phyloP scores from a whole-genome alignment of 768 basidiomycete species.

The Imleria badia region DNA sequence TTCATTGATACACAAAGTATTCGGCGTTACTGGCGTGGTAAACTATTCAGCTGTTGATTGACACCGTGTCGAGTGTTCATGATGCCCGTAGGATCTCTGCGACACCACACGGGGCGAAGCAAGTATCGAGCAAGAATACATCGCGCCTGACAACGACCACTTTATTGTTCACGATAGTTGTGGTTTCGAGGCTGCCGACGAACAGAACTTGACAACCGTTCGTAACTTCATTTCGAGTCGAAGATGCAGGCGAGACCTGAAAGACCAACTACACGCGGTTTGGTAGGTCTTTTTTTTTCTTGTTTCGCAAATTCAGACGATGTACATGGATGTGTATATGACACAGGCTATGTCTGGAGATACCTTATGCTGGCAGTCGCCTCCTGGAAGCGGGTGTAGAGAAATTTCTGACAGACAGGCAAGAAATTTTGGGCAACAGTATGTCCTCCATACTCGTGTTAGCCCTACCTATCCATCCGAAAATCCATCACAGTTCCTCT shows the following conservation, averaged over 20 bases:
- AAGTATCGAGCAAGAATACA: too few species aligned
- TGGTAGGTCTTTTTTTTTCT: not conserved
- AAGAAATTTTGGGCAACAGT: slow-evolving; percentile 8
- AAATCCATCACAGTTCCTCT: not conserved
- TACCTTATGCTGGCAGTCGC: not conserved
- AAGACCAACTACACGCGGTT: slow-evolving; percentile 5
- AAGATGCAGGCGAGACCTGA: not conserved
- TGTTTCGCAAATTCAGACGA: too few species aligned
- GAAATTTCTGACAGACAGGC: slow-evolving; percentile 1
- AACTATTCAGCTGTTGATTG: not conserved
- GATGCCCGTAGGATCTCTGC: not conserved
- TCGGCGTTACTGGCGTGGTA: slow-evolving; percentile 3
- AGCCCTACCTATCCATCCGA: not conserved
- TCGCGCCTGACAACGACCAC: not conserved
- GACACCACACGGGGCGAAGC: not conserved
- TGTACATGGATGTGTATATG: not conserved
- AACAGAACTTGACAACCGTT: not conserved
- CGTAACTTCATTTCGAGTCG: not conserved
- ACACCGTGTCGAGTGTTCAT: not conserved
- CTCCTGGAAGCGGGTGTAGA: slow-evolving; percentile 1
- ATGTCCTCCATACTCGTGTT: not conserved
- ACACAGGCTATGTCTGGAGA: slow-evolving; percentile 6
- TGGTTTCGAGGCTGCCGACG: slow-evolving; percentile 6
- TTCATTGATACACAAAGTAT: too few species aligned
- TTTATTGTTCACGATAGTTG: slow-evolving; percentile 6